A percentile compares a stretch with the other conserved stretches of the same genome.
Evolutionary conservation across 2,329 filamentous ascomycete species (phyloP).

Genomic region (Cadophora sp.): DNA sequence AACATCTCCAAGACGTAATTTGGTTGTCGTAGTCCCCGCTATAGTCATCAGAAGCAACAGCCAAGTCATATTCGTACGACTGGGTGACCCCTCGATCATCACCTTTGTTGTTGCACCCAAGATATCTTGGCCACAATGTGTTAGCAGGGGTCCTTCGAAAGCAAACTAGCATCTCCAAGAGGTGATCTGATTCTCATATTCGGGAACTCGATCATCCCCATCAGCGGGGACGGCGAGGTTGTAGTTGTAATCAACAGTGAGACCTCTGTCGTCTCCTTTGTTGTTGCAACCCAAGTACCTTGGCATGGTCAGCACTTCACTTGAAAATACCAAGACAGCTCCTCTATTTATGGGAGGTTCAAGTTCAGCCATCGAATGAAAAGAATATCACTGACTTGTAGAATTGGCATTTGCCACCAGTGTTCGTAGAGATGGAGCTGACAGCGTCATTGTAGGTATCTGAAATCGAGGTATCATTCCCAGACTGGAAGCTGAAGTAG

Average conservation of each 20-base stretch:
- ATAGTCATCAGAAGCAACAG: background rate
- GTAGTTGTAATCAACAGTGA: slow-evolving; percentile 5
- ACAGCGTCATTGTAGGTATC: background rate
- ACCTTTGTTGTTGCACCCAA: slow-evolving; percentile 1
- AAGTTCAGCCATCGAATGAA: background rate
- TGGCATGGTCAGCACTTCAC: background rate
- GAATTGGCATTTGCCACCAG: slow-evolving; percentile 1
- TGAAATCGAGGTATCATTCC: background rate
- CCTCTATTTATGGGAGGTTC: background rate
- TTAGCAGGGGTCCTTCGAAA: background rate
- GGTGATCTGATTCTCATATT: background rate
- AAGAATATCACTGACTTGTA: background rate
- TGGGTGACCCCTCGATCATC: slow-evolving; percentile 1
- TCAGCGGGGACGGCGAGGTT: background rate
- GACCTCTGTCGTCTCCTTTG: slow-evolving; percentile 5
- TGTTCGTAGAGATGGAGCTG: slow-evolving; percentile 9
- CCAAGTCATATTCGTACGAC: slow-evolving; percentile 8
- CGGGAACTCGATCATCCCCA: background rate
- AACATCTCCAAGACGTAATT: slow-evolving; percentile 6
- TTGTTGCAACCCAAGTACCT: slow-evolving; percentile 6
- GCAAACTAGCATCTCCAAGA: slow-evolving; percentile 4
- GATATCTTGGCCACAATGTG: background rate
- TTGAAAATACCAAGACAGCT: background rate
- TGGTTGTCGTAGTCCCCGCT: background rate
- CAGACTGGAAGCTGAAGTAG: background rate